Evolutionary conservation across 768 basidiomycete genomes (phyloP).

Genomic region (Pholiota molesta): DNA sequence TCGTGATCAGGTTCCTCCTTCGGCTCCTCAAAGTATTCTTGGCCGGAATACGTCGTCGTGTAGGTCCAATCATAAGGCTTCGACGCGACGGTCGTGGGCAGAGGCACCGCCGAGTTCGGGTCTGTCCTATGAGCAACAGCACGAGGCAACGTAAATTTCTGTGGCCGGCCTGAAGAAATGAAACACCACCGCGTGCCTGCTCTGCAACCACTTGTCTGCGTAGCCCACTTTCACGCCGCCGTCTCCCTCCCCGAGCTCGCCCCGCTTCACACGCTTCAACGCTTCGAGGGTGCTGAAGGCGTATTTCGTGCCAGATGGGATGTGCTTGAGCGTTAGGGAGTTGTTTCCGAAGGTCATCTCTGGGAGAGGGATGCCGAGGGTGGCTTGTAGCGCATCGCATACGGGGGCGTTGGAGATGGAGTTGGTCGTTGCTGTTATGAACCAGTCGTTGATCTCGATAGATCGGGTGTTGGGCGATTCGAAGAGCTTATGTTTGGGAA

Average conservation of each 20-base stretch:
- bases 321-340: conserved; percentile 66
- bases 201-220: conserved; percentile 92
- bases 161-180: conserved; percentile 11
- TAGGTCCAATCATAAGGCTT: conserved; percentile 99
- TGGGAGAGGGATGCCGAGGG: conserved; percentile 79
- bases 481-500: conserved; percentile 66
- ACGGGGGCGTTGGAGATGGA: conserved; percentile 82
- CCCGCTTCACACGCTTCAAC: conserved; percentile 72
- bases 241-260: conserved; percentile 75
- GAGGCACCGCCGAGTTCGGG: conserved; percentile 61
- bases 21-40: conserved; percentile 28
- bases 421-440: conserved; percentile 68
- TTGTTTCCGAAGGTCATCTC: conserved; percentile 98
- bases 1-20: conserved; percentile 18
- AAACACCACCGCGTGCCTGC: conserved; percentile 57
- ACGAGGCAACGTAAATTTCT: conserved; percentile 15
- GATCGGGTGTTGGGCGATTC: conserved; percentile 72
- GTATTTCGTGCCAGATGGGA: conserved; percentile 62
- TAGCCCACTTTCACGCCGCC: conserved; percentile 95
- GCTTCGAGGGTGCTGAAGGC: conserved; percentile 71
- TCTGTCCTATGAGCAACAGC: conserved; percentile 55
- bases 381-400: conserved; percentile 67
- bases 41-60: conserved; percentile 84
- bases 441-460: conserved; percentile 71
- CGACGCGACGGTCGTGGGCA: conserved; percentile 72